Percentiles rank a stretch among this genome's conserved stretches.
Evolutionary conservation across 2,329 filamentous ascomycete species (phyloP).

Genomic region (Aspergillus terreus): DNA sequence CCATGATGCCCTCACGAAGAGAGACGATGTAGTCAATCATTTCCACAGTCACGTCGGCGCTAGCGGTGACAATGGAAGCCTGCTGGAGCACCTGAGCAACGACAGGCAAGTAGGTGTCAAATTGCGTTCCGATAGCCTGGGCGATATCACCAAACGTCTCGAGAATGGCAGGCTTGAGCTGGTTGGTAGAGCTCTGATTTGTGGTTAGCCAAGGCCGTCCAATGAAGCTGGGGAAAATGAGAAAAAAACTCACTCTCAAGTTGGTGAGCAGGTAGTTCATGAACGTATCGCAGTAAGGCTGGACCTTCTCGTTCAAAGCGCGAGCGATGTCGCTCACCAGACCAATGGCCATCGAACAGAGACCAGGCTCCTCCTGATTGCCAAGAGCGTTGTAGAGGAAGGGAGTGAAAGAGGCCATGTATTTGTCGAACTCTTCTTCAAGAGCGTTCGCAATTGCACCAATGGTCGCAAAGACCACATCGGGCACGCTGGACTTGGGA

Average conservation of each 20-base stretch:
- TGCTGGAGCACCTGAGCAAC: constrained; percentile 94
- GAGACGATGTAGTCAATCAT: constrained; percentile 97
- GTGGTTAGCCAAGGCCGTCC: constrained; percentile 28
- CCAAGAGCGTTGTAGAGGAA: constrained; percentile 91
- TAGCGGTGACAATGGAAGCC: constrained; percentile 76
- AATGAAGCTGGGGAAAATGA: constrained; percentile 10
- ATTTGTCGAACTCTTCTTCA: constrained; percentile 90
- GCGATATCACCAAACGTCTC: constrained; percentile 98
- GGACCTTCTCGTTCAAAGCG: constrained; percentile 81
- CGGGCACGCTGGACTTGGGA: constrained; percentile 87
- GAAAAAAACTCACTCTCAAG: constrained; percentile 57
- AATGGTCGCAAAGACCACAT: constrained; percentile 87
- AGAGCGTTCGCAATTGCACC: constrained; percentile 88
- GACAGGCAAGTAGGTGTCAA: constrained; percentile 87
- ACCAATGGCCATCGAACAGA: constrained; percentile 96
- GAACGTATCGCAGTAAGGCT: constrained; percentile 93
- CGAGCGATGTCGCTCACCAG: constrained; percentile 94
- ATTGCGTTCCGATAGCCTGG: constrained; percentile 84
- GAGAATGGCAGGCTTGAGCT: constrained; percentile 96
- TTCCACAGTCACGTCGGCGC: constrained; percentile 79
- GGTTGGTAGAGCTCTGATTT: constrained; percentile 73
- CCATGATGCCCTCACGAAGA: constrained; percentile 95
- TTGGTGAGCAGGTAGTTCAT: constrained; percentile 98
- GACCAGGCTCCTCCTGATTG: constrained; percentile 90
- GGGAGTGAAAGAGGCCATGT: constrained; percentile 92